These are phyloP conservation scores for Lasiodiplodia theobromae DNA, from an alignment of 2,329 filamentous ascomycete species.

Conservation along the genomic window DNA sequence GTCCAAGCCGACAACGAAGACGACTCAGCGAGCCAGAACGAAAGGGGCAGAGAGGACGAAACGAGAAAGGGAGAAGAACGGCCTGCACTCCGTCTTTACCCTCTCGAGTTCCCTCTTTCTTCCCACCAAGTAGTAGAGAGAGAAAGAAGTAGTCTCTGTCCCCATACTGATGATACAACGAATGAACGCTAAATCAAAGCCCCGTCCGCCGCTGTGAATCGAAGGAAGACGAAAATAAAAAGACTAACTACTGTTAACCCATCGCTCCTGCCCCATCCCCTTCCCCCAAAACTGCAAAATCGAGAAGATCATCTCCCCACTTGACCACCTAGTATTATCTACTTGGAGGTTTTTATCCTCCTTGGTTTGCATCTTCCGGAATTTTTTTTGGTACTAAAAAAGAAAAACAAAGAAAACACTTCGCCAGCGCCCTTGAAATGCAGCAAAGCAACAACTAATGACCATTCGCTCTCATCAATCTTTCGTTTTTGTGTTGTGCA, in stretches of 20 bases:
- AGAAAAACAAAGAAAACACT: not conserved
- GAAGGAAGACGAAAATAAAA: not conserved
- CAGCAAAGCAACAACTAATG: constrained; percentile 17
- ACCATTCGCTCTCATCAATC: constrained; percentile 8
- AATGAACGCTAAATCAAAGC: not conserved
- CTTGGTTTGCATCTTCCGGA: not conserved
- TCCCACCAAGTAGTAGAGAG: not conserved
- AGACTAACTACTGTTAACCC: constrained; percentile 6
- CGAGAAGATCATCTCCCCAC: constrained; percentile 1
- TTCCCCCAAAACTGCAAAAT: constrained; percentile 2
- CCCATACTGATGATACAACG: constrained; percentile 13
- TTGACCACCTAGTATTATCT: constrained; percentile 13
- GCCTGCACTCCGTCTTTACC: constrained; percentile 12
- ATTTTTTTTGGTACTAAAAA: not conserved
- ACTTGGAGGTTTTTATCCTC: not conserved
- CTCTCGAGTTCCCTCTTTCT: not conserved
- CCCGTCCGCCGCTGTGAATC: not conserved
- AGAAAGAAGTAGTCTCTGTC: not conserved
- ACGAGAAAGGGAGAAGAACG: constrained; percentile 3
- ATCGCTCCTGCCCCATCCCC: not conserved
- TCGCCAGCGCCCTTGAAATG: constrained; percentile 22
- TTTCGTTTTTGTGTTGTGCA: constrained; percentile 4
- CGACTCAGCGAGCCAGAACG: too few relatives aligned
- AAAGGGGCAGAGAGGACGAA: not conserved
- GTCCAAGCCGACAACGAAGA: not conserved